Percentiles rank a stretch among this genome's conserved stretches.
Conservation (phyloP, 192 early-diverging fungal species). For the Podila epigama region DNA sequence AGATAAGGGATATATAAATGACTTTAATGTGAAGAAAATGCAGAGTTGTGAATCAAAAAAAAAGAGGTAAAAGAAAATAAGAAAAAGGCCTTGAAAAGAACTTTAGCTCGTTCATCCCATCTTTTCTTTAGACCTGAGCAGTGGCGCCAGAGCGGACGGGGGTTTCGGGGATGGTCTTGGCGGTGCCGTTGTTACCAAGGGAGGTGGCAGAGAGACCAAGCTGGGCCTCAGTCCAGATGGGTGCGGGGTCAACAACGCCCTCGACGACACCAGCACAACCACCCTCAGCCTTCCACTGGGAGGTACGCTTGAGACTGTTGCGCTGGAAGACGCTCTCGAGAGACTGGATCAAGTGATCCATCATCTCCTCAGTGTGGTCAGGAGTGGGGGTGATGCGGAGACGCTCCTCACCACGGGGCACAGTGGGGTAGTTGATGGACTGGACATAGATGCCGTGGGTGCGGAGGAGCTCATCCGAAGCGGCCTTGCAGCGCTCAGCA, state of each 20-base stretch:
- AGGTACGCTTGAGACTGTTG: slow-evolving; percentile 82
- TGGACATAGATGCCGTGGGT: slow-evolving; percentile 97
- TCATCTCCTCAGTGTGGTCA: slow-evolving; percentile 85
- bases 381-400: slow-evolving; percentile 98
- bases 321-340: slow-evolving; percentile 89
- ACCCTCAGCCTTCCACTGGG: slow-evolving; percentile 86
- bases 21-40: too few relatives aligned
- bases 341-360: slow-evolving; percentile 82
- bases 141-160: background rate
- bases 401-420: slow-evolving; percentile 93
- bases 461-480: slow-evolving; percentile 90
- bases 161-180: background rate
- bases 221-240: slow-evolving; percentile 68
- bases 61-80: background rate
- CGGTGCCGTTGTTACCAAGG: slow-evolving; percentile 8
- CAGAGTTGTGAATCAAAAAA: background rate
- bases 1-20: too few relatives aligned
- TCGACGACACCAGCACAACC: slow-evolving; percentile 90
- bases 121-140: slow-evolving; percentile 17
- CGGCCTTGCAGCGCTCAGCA: slow-evolving; percentile 91
- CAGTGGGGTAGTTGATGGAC: slow-evolving; percentile 98
- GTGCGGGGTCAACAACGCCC: slow-evolving; percentile 51
- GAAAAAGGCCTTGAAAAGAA: background rate
- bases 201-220: slow-evolving; percentile 33
- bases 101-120: too few relatives aligned